Evolutionary conservation across 352 stramenopile species (phyloP), one percentile per base, ranked within the genome.

Genomic region (Phytophthora fragariaefolia): DNA sequence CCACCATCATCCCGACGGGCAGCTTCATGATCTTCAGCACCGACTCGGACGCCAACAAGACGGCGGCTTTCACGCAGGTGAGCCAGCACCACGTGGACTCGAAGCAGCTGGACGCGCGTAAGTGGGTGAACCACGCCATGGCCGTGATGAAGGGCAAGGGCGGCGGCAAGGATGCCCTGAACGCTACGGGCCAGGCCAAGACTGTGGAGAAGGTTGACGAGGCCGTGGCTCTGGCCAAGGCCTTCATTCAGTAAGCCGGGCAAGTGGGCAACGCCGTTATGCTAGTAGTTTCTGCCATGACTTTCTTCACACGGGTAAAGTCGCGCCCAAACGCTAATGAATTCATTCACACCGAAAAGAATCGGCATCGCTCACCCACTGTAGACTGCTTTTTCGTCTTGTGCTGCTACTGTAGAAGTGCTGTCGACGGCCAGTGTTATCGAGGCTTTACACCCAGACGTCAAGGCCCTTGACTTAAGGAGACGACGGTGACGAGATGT

Each of bases 1-100:
- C 59, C 32, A 73, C 78, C 18, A 71, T 89, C 30, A 74, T 93
- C 43, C 87, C 89, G 8, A 91, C 91, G 15, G 94, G 93, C 17
- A 92, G 91, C 63, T 93, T 98, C 58, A 90, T 97, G 62, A 97
- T 98, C 69, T 92, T 99, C 69, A 97, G 95, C 55, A 82, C 97
- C 6, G 85, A 97, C 64, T 72, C 83, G 55, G 92, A 97, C 50
- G 83, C 95, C 56, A 95, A 97, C 71, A 99, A 98, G 83, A 96
- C 83, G 45, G 79, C 98, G 13, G 82, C 95, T 42, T 98, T 97
- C 62, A 98, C 97, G 69, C 91, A 96, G 55, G 93, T 89, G 84
- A 98, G 74, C 83, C 86, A 80, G 74, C 90, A 87, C 56, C 84
- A 86, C 69, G 85, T 82, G 30, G 90, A 72, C 17, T 60, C 66